Evolutionary conservation across 2,329 filamentous ascomycete genomes (phyloP).

Genomic region (Penicillium sp.): DNA sequence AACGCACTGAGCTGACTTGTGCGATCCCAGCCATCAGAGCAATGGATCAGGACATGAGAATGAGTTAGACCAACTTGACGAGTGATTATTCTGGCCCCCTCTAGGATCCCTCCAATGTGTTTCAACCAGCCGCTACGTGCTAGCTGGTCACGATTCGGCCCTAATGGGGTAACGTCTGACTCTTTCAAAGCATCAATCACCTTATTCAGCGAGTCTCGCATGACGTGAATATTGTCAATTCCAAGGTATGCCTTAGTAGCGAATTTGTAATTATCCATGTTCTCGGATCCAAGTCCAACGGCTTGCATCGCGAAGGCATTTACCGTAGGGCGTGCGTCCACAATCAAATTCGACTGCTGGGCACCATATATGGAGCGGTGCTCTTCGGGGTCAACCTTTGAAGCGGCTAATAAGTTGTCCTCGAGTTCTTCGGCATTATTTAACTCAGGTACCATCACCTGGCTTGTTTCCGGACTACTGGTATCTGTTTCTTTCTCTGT

Average conservation of each 20-base stretch:
- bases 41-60: conserved; percentile 94
- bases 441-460: conserved; percentile 51
- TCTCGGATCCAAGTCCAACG: conserved; percentile 88
- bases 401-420: conserved; percentile 62
- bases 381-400: conserved; percentile 59
- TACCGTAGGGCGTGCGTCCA: conserved; percentile 89
- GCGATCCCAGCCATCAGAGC: conserved; percentile 97
- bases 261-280: conserved; percentile 95
- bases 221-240: conserved; percentile 98
- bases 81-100: conserved; percentile 80
- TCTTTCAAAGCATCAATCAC: conserved; percentile 90
- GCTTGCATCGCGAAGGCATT: conserved; percentile 95
- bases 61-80: conserved; percentile 87
- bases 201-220: conserved; percentile 85
- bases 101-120: conserved; percentile 79
- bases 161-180: conserved; percentile 78
- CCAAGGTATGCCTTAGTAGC: conserved; percentile 88
- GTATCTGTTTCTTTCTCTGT: conserved; percentile 44
- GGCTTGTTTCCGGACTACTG: conserved; percentile 44
- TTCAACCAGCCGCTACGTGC: conserved; percentile 86
- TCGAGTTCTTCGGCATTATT: conserved; percentile 66
- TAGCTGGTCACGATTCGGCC: conserved; percentile 77
- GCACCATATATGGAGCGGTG: conserved; percentile 78
- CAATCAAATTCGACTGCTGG: conserved; percentile 89
- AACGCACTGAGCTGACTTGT: conserved; percentile 92